Evolutionary conservation across 1,284 basidiomycete species (phyloP).

Genomic region (Cystobasidium slooffiae): DNA sequence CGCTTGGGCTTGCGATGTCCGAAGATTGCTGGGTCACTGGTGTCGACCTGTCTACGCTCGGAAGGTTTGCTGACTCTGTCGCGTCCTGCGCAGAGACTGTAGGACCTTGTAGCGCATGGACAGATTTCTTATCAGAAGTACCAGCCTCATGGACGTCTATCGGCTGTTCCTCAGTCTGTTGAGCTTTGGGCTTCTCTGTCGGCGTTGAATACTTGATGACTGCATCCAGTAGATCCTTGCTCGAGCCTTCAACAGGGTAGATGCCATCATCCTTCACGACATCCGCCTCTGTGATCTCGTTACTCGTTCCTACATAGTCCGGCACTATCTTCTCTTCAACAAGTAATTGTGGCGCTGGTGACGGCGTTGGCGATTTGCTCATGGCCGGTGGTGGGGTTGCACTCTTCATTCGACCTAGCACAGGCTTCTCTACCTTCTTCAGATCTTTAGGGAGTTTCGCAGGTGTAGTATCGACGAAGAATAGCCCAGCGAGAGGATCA

Average conservation of each 20-base stretch:
- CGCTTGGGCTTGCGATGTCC: background rate
- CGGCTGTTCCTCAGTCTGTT: too few species aligned
- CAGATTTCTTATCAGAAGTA: background rate
- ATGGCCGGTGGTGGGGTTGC: background rate
- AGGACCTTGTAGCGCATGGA: background rate
- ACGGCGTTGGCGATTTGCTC: background rate
- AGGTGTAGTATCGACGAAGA: constrained; percentile 37
- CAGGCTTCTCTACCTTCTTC: background rate
- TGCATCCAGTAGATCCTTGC: constrained; percentile 15
- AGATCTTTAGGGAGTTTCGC: constrained; percentile 12
- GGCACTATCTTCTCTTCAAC: constrained; percentile 22
- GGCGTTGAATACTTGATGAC: background rate
- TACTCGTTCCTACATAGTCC: constrained; percentile 28
- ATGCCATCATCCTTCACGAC: constrained; percentile 12
- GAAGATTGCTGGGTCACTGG: background rate
- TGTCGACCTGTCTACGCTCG: background rate
- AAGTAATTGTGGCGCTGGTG: background rate
- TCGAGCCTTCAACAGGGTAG: constrained; percentile 13
- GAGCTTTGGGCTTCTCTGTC: too few species aligned
- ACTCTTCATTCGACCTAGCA: background rate
- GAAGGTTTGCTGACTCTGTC: background rate
- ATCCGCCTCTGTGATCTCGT: constrained; percentile 12
- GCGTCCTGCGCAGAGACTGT: background rate
- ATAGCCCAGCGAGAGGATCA: constrained; percentile 19
- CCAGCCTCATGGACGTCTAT: background rate